These are phyloP conservation scores for Saccharomycopsis capsularis DNA, from an alignment of 805 yeast genomes.

Conservation along the genomic window DNA sequence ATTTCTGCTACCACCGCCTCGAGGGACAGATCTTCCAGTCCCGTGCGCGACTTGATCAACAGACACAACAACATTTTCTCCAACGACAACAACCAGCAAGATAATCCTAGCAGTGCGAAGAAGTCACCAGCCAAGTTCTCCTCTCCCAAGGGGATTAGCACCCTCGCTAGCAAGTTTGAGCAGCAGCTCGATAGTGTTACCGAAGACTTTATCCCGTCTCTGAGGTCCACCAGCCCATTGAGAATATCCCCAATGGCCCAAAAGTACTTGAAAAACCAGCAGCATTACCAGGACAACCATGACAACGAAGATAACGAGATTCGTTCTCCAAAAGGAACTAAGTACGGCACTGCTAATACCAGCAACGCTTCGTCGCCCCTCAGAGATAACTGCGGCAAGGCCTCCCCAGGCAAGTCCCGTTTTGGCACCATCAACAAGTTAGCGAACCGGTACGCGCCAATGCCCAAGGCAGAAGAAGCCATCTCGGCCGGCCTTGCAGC, in stretches of 20 bases:
- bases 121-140: neutral
- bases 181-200: neutral
- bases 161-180: slow-evolving; percentile 5
- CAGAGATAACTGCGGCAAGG: neutral
- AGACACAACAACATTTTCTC: slow-evolving; percentile 6
- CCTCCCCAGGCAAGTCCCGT: neutral
- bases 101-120: neutral
- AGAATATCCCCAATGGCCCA: neutral
- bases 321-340: neutral
- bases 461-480: slow-evolving; percentile 11
- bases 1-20: neutral
- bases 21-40: slow-evolving; percentile 12
- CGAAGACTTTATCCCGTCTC: neutral
- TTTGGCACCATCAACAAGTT: slow-evolving; percentile 2
- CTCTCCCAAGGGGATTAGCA: neutral
- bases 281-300: too few species aligned
- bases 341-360: neutral
- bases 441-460: slow-evolving; percentile 11
- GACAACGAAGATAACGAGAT: too few species aligned
- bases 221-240: neutral
- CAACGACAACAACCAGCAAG: neutral
- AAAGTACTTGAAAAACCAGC: neutral
- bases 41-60: slow-evolving; percentile 15
- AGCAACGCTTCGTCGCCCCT: neutral
- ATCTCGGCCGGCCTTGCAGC: slow-evolving; percentile 17